A percentile compares a stretch with the other conserved stretches of the same genome.
These are phyloP conservation scores for Fusarium sp. DNA, from an alignment of 2,329 filamentous ascomycete species.

Conservation along the genomic window DNA sequence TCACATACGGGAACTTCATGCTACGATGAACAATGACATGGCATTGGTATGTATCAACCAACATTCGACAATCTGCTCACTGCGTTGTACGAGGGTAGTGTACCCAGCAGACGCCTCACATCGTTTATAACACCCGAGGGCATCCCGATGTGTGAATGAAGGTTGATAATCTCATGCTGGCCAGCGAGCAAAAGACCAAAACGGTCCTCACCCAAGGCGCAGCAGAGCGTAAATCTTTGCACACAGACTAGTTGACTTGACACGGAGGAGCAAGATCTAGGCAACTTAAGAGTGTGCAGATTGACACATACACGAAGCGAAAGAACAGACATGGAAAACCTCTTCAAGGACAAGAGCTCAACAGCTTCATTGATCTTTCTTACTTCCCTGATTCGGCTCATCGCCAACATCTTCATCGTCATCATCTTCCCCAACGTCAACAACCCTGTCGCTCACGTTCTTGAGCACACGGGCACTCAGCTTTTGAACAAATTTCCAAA, in stretches of 20 bases:
- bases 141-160: constrained; percentile 45
- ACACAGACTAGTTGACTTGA: constrained; percentile 97
- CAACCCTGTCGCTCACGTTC: constrained; percentile 82
- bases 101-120: constrained; percentile 57
- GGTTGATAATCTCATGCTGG: constrained; percentile 54
- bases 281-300: constrained; percentile 98
- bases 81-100: constrained; percentile 53
- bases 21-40: neutral
- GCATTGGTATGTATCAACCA: constrained; percentile 53
- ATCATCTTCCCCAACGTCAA: constrained; percentile 80
- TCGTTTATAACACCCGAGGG: constrained; percentile 51
- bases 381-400: constrained; percentile 62
- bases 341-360: constrained; percentile 4
- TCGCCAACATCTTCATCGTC: constrained; percentile 66
- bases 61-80: constrained; percentile 49
- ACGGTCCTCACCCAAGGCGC: constrained; percentile 64
- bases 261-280: constrained; percentile 81
- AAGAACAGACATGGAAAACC: neutral
- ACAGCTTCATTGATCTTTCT: constrained; percentile 51
- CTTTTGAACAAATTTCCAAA: constrained; percentile 85
- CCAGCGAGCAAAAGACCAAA: constrained; percentile 61
- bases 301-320: constrained; percentile 29
- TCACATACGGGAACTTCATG: neutral
- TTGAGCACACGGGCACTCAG: constrained; percentile 82
- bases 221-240: constrained; percentile 79